Percentiles rank a stretch among this genome's conserved stretches.
Evolutionary conservation across 2,329 filamentous ascomycete genomes (phyloP).

Genomic region (Endocalyx cinctus): DNA sequence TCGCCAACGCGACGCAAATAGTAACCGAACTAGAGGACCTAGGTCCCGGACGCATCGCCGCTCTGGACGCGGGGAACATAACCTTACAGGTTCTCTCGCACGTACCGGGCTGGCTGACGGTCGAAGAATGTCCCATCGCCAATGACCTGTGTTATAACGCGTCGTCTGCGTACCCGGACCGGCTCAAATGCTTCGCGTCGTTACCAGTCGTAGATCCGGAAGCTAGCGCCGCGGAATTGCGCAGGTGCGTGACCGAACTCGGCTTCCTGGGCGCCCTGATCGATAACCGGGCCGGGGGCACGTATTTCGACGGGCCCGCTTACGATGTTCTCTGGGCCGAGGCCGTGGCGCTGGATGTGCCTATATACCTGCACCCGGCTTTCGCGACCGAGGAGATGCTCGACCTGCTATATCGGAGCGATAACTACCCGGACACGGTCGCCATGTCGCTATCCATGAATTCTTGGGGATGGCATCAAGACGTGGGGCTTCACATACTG

Average conservation of each 20-base stretch:
- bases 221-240: constrained; percentile 24
- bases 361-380: constrained; percentile 48
- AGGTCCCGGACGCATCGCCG: constrained; percentile 12
- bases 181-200: constrained; percentile 25
- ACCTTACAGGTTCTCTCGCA: constrained; percentile 23
- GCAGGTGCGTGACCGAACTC: constrained; percentile 22
- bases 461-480: constrained; percentile 32
- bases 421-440: constrained; percentile 28
- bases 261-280: constrained; percentile 30
- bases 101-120: constrained; percentile 12
- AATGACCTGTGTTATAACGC: constrained; percentile 22
- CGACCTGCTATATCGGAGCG: constrained; percentile 25
- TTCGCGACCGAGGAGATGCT: constrained; percentile 26
- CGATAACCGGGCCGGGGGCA: constrained; percentile 18
- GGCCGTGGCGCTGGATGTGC: constrained; percentile 41
- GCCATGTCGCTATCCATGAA: constrained; percentile 14
- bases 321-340: constrained; percentile 27
- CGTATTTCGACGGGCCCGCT: constrained; percentile 26
- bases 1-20: too few species aligned
- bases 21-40: too few species aligned
- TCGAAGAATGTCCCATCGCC: constrained; percentile 12
- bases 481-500: constrained; percentile 31
- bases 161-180: constrained; percentile 16
- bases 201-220: constrained; percentile 26
- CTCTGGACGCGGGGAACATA: constrained; percentile 18